Evolutionary conservation across 352 stramenopile genomes (phyloP), one percentile per base, ranked within the genome.

Genomic region (Pythium folliculosum): DNA sequence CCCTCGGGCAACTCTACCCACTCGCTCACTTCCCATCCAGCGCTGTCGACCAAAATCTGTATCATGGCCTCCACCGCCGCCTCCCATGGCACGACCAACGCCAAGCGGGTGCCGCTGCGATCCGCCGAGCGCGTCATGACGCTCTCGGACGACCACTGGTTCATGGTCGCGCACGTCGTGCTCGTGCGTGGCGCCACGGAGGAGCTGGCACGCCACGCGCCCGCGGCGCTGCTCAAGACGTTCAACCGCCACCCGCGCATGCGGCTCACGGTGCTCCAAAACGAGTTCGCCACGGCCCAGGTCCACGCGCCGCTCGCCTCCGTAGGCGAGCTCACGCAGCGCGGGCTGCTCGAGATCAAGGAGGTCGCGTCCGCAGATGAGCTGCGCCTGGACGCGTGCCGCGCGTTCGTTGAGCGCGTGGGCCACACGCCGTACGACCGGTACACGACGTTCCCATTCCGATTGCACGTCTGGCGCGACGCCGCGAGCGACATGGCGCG

Each of bases 241-340:
- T 83, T 83, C 65, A 85, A 87, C 71, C 67, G 59, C 12, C 71
- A 84, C 60, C 79, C 72, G 1, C 68, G 69, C 1, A 84, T 87
- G 75, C 70, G 78, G 25, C 62, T 65, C 5, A 63, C 76, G 14
- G 37, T 83, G n/a, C 17, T 83, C 37, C 66, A 73, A 43, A 65
- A 76, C 62, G 69, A 77, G 53, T 71, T 80, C 35, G 76, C 75
- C 48, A 78, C 48, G 51, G 80, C 47, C 4, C 72, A 86, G 60
- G 63, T 88, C 13, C 69, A 86, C 25, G 67, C 77, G 2, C 67
- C 47, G 0, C 60, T 89, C 32, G 65, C 71, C 19, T 12, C 52
- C 14, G 51, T 81, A 27, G 65, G 78, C 22, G 73, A 82, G 35
- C 50, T 81, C 13, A 67, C 73, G n/a, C 17, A 67, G 0, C 59